These are phyloP conservation scores for Colletotrichum gloeosporioides DNA, from an alignment of 2,329 filamentous ascomycete species.

Conservation along the genomic window DNA sequence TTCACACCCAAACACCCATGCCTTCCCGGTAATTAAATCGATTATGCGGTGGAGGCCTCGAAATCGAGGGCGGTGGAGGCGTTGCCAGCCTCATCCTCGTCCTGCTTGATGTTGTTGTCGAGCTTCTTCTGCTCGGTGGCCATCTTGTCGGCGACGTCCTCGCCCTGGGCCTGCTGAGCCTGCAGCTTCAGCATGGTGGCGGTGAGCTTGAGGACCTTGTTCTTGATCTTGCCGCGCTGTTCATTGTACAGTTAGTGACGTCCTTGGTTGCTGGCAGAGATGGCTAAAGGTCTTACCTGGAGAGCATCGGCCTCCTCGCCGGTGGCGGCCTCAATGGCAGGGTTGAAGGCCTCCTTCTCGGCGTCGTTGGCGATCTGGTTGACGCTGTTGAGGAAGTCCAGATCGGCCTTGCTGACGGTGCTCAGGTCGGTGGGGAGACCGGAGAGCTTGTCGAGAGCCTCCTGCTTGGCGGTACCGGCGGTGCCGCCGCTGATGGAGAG, in stretches of 20 bases:
- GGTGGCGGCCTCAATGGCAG: conserved; percentile 53
- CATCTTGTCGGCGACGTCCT: conserved; percentile 48
- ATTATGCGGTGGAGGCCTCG: conserved; percentile 14
- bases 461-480: conserved; percentile 48
- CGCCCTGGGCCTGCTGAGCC: conserved; percentile 56
- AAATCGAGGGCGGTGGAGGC: conserved; percentile 37
- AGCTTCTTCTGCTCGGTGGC: conserved; percentile 56
- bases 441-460: conserved; percentile 45
- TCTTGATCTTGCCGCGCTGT: conserved; percentile 62
- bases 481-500: conserved; percentile 53
- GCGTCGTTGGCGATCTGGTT: conserved; percentile 59
- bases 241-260: not conserved
- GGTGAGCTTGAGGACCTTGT: conserved; percentile 64
- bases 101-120: conserved; percentile 56
- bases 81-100: conserved; percentile 52
- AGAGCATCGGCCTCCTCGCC: conserved; percentile 53
- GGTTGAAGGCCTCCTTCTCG: conserved; percentile 58
- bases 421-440: conserved; percentile 44
- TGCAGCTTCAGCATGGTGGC: conserved; percentile 56
- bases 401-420: conserved; percentile 50
- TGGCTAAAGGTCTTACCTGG: conserved; percentile 33
- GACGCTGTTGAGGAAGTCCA: conserved; percentile 54
- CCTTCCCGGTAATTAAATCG: not conserved
- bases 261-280: not conserved
- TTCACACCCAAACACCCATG: not conserved